Evolutionary conservation across 106 monocot genomes (phyloP), one percentile per base, ranked within the genome.

Genomic region (Ottelia alismoides): DNA sequence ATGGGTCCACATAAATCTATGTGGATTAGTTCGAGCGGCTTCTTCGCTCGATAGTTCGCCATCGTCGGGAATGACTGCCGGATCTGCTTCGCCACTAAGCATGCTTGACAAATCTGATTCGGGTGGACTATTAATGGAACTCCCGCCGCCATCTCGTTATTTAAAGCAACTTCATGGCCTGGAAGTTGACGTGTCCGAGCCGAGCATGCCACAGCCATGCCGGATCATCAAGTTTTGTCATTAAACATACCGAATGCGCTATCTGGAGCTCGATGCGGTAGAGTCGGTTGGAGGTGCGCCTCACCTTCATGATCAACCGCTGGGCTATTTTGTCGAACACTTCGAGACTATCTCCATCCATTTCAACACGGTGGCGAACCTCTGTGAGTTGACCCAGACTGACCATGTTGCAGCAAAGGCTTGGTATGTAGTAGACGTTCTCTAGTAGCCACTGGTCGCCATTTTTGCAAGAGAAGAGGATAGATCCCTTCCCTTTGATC

Each of bases 151-250:
- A 57, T 57, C 32, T 31, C 11, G 32, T 57, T 57, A 21, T 57
- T 11, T 4, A 22, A 30, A 57, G 57, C 9, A 35, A 35, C 57
- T 57, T 57, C 24, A 31, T 2, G 22, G 57, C 10, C 20, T 57
- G 30, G 57, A 57, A 57, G 22, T 57, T 57, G 11, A 57, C 57
- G 20, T 57, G 57, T 1, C 32, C 57, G 2, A 57, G 57, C 1
- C 20, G 30, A 6, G 57, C 57, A 26, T 57, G 57, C 57, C 57
- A 57, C 1, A 57, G 57, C 57, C 57, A 57, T 22, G 57, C 32
- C 11, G 31, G 31, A 22, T 57, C 57, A 16, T 20, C 10, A 1
- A 57, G 2, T 11, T 22, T 57, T 32, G 32, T 1, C 20, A 57
- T 19, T 2, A 32, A 12, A 22, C 17, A 57, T 19, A 57, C 21